Evolutionary conservation across 2,329 filamentous ascomycete genomes (phyloP).

Genomic region (Claviceps fusiformis): DNA sequence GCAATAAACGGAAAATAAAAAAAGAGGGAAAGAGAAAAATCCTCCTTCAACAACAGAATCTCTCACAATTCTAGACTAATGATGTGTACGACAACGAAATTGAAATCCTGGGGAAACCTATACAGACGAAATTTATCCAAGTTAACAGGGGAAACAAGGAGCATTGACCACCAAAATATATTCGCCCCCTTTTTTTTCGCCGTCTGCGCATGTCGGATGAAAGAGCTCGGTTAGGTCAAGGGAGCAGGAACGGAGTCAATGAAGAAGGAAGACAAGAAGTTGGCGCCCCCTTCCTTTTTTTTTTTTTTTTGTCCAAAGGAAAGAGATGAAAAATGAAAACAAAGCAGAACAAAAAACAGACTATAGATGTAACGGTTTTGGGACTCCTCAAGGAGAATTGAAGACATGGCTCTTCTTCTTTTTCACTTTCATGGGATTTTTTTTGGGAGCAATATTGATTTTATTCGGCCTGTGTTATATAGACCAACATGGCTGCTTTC

Average conservation of each 20-base stretch:
- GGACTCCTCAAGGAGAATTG: slow-evolving; percentile 5
- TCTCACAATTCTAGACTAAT: neutral
- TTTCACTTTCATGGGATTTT: neutral
- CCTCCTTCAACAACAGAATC: too few relatives aligned
- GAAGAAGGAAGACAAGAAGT: neutral
- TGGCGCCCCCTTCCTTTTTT: too few relatives aligned
- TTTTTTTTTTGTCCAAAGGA: neutral
- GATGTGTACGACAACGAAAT: neutral
- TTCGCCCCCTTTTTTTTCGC: neutral
- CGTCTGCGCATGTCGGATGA: neutral
- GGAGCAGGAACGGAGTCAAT: neutral
- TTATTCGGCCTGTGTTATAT: neutral
- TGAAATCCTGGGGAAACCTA: neutral
- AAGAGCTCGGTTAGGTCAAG: neutral
- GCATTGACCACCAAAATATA: neutral
- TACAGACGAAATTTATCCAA: neutral
- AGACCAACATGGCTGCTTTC: neutral
- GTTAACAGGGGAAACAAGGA: neutral
- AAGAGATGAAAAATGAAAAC: neutral
- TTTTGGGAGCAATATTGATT: neutral
- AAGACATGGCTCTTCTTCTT: neutral
- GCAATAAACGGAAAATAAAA: neutral
- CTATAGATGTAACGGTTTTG: slow-evolving; percentile 5
- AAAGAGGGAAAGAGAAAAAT: neutral
- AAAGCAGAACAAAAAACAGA: neutral